phyloP scores from a whole-genome alignment of 768 basidiomycete genomes.

The Suillus spraguei region DNA sequence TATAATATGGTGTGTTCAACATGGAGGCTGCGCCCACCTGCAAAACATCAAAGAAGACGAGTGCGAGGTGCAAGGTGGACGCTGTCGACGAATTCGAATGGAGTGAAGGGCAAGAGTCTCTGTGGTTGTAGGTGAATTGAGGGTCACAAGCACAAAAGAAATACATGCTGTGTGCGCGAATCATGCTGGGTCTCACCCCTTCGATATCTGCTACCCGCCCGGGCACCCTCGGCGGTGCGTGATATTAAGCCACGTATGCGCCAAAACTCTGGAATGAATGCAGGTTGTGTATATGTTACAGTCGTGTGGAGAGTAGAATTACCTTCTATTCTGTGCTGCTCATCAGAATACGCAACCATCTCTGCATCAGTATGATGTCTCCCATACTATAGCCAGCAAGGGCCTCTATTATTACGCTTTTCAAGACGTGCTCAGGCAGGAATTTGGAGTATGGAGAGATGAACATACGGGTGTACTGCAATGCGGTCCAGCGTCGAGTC shows the following conservation, averaged over 20 bases:
- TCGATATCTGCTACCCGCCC: conserved; percentile 30
- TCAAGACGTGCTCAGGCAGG: conserved; percentile 11
- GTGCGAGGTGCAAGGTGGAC: conserved; percentile 59
- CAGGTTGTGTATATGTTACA: conserved; percentile 2
- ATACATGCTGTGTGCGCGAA: conserved; percentile 23
- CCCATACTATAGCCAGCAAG: conserved; percentile 46
- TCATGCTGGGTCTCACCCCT: conserved; percentile 23
- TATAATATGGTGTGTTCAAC: conserved; percentile 54
- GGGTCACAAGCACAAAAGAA: conserved; percentile 27
- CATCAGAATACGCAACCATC: conserved; percentile 82
- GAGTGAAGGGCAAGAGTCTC: conserved; percentile 44
- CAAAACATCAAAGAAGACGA: conserved; percentile 89
- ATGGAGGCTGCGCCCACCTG: conserved; percentile 64
- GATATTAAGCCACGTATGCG: conserved; percentile 62
- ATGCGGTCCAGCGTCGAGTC: conserved; percentile 79
- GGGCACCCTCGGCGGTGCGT: conserved; percentile 57
- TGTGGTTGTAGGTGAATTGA: conserved; percentile 30
- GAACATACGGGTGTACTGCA: conserved; percentile 55
- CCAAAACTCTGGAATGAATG: conserved; percentile 67
- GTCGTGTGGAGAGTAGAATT: conserved; percentile 24
- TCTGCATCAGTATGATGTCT: conserved; percentile 79
- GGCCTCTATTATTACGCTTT: conserved; percentile 60
- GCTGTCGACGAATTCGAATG: conserved; percentile 40
- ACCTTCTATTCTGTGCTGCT: conserved; percentile 66
- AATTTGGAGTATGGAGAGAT: neutral